Conservation (phyloP, 148 eudicot species). For the Fagopyrum esculentum region DNA sequence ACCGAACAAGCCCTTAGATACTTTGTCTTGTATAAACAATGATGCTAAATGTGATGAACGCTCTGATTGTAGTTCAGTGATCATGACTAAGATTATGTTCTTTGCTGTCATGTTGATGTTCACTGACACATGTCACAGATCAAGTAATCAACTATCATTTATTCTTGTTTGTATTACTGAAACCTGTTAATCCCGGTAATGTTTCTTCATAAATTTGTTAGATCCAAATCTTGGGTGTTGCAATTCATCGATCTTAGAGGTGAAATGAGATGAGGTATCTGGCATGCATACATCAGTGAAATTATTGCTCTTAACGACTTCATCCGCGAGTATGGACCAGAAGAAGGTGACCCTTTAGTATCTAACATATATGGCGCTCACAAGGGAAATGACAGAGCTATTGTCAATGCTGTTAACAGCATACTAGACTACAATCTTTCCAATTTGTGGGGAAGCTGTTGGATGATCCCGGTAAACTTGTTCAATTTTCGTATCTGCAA, state of each 20-base stretch:
- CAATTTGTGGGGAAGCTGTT: constrained; percentile 56
- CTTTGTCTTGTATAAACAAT: not conserved
- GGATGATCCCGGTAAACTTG: constrained; percentile 80
- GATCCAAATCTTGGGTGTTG: constrained; percentile 64
- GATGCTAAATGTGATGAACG: not conserved
- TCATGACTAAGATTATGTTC: not conserved
- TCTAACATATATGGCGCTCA: constrained; percentile 56
- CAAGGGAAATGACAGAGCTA: constrained; percentile 61
- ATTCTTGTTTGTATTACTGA: not conserved
- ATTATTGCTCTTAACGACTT: constrained; percentile 67
- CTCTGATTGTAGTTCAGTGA: not conserved
- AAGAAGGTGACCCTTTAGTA: constrained; percentile 46
- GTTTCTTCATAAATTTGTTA: constrained; percentile 16
- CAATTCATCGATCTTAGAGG: constrained; percentile 81
- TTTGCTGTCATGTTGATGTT: not conserved
- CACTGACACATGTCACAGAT: not conserved
- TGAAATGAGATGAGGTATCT: constrained; percentile 87
- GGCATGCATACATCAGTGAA: constrained; percentile 77
- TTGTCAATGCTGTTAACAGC: constrained; percentile 38
- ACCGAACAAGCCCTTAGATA: no score
- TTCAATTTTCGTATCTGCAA: constrained; percentile 61
- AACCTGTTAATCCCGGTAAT: not conserved
- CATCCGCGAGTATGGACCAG: constrained; percentile 65
- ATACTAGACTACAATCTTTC: constrained; percentile 78
- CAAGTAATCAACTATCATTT: not conserved